Conservation (phyloP, 306 rosid species). For the Vicia sativa region DNA sequence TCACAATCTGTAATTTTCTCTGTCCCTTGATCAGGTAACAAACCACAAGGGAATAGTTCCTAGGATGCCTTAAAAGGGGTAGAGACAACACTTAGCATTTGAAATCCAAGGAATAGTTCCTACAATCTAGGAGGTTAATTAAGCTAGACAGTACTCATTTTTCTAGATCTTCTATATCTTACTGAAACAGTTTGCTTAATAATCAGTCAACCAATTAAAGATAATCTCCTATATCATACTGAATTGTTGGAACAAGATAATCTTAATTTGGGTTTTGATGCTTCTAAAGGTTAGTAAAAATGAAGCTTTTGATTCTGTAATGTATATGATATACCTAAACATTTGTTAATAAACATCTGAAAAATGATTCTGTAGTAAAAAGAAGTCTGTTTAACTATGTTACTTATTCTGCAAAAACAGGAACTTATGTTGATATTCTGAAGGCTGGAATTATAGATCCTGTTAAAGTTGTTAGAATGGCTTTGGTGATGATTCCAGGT, state of each 20-base stretch:
- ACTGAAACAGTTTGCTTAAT: no score
- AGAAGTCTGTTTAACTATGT: background rate
- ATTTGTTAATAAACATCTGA: no score
- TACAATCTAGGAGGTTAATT: no score
- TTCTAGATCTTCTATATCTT: no score
- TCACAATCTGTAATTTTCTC: no score
- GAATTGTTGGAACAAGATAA: constrained; percentile 90
- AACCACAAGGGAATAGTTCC: no score
- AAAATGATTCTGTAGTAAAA: background rate
- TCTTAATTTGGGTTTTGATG: constrained; percentile 67
- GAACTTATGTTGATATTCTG: constrained; percentile 86
- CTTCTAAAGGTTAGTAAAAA: constrained; percentile 68
- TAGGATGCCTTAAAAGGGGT: no score
- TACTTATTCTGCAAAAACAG: constrained; percentile 53
- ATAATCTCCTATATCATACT: constrained; percentile 69
- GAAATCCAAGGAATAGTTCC: no score
- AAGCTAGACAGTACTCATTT: no score
- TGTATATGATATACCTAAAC: background rate
- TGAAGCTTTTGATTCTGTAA: background rate
- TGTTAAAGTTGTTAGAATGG: constrained; percentile 86
- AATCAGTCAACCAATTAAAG: no score
- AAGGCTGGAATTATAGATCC: constrained; percentile 90
- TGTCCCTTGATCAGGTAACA: no score
- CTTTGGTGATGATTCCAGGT: constrained; percentile 96
- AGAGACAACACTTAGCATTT: no score